Conservation (phyloP, 1,284 basidiomycete genomes). For the Violaceomyces palustris region DNA sequence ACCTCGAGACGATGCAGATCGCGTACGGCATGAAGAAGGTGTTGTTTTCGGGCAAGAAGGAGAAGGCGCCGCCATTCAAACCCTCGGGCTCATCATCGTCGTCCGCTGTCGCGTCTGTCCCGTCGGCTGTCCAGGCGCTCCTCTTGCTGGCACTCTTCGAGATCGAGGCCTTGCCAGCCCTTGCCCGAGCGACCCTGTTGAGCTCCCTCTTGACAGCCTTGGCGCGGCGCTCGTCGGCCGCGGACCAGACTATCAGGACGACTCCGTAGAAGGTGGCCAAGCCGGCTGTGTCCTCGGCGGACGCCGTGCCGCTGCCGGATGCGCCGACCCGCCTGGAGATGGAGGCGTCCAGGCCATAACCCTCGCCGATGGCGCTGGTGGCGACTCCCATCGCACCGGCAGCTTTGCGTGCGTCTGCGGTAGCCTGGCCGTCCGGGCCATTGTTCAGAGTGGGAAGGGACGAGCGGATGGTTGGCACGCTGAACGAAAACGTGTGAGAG, state of each 20-base stretch:
- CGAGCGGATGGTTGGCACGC: constrained; percentile 40
- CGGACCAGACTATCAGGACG: constrained; percentile 36
- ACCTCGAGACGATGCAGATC: constrained; percentile 47
- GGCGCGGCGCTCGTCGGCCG: constrained; percentile 38
- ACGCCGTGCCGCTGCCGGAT: constrained; percentile 51
- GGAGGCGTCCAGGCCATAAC: constrained; percentile 56
- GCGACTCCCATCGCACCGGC: constrained; percentile 25
- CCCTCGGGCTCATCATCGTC: constrained; percentile 20
- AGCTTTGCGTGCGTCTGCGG: constrained; percentile 22
- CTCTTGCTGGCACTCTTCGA: constrained; percentile 11
- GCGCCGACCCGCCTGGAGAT: too few species aligned
- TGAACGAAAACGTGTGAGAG: constrained; percentile 84
- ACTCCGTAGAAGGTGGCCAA: constrained; percentile 43
- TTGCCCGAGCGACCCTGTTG: constrained; percentile 19
- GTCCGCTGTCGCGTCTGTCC: too few species aligned
- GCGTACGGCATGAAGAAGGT: constrained; percentile 49
- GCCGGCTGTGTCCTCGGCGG: constrained; percentile 31
- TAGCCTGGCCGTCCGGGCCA: constrained; percentile 4
- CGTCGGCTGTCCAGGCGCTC: too few species aligned
- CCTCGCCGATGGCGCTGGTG: constrained; percentile 55
- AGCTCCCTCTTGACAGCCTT: constrained; percentile 43
- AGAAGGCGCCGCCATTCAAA: constrained; percentile 13
- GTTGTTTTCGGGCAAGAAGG: constrained; percentile 38
- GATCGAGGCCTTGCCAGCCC: constrained; percentile 8
- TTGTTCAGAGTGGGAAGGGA: constrained; percentile 14